Base-by-base conservation (phyloP, 2,329 filamentous ascomycete genomes). In the Raffaelea ambrosiae region DNA sequence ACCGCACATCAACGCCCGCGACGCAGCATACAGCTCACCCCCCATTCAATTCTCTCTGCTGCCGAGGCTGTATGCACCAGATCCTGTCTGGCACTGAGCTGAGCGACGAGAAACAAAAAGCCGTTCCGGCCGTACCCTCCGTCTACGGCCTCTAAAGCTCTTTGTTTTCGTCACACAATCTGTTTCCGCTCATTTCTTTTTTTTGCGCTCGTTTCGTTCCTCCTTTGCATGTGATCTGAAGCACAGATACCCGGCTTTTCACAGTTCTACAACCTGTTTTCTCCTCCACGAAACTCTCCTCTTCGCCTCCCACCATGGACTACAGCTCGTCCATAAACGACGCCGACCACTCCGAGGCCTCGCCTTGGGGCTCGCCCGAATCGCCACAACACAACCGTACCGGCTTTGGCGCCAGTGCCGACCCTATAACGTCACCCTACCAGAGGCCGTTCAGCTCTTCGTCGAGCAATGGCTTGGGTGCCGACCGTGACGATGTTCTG, bases 291-390 rank as follows among this genome's bases (percentile, higher is more conserved):
- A n/a, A n/a, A n/a, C n/a, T n/a, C n/a, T n/a, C n/a, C n/a, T n/a
- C 19, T 40, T 9, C 40, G 13, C 14, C 36, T 5, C 31, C 49
- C 54, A 58, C 59, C 54, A 81, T 81, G 77, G 77, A 81, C 64
- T 81, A 80, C 62, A 74, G 71, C 61, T 63, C 74, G 53, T 71
- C 75, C 14, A 74, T 79, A 56, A 59, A 71, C 59, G 76, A 80
- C 55, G 65, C 66, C 45, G 77, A 80, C 41, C 70, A 79, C 54
- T 66, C 64, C 41, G 74, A 68, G 49, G 68, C 66, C 51, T 79
- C 76, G 29, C 76, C 77, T 2, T 80, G 77, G 76, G 76, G 73
- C 14, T 75, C 74, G 29, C 76, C 76, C 5, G 65, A 66, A 21
- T 76, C 76, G 19, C 74, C 76, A 26, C 65, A 66, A 49, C 68